Evolutionary conservation across 768 basidiomycete genomes (phyloP), one percentile per base, ranked within the genome.

Genomic region (Phaeotremella fagi): DNA sequence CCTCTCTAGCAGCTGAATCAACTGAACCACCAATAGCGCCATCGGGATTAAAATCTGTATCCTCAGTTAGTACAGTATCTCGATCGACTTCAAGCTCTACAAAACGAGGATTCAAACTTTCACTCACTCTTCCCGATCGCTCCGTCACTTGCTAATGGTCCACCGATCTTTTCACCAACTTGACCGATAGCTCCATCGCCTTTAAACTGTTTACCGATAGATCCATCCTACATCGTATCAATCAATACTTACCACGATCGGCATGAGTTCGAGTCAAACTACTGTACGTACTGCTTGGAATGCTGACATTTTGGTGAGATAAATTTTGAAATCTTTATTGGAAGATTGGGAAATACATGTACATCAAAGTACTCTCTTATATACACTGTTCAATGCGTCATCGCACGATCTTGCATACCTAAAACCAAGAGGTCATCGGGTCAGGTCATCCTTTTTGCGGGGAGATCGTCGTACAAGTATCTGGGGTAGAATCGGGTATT

Each of bases 151-250:
- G 26, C 18, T 11, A 48, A 31, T 6, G 46, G 46, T 22, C 46
- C 46, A 22, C 46, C 46, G 31, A 48, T 29, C 16, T 26, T 29
- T 25, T 48, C 46, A 9, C 46, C 46, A 9, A 29, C 24, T 26
- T n/a, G 12, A 4, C 46, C 46, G 18, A 48, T 48, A 3, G 46
- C 46, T 11, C 46, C 46, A 24, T 48, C 46, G 12, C n/a, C 46
- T 20, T 48, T 27, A 29, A 48, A 48, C 46, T 48, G 27, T 25
- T 48, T 48, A 20, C 46, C 46, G 28, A 48, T 33, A 22, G 38
- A 11, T 9, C 38, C 38, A 22, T 41, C 38, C 38, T 41, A 20
- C 31, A 33, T 33, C 31, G 31, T 16, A 33, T 33, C 31, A 33
- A 16, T 16, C 16, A n/a, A n/a, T n/a, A n/a, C n/a, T n/a, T n/a